Evolutionary conservation across 1,284 basidiomycete species (phyloP), one percentile per base, ranked within the genome.

Genomic region (Gomphus sp.): DNA sequence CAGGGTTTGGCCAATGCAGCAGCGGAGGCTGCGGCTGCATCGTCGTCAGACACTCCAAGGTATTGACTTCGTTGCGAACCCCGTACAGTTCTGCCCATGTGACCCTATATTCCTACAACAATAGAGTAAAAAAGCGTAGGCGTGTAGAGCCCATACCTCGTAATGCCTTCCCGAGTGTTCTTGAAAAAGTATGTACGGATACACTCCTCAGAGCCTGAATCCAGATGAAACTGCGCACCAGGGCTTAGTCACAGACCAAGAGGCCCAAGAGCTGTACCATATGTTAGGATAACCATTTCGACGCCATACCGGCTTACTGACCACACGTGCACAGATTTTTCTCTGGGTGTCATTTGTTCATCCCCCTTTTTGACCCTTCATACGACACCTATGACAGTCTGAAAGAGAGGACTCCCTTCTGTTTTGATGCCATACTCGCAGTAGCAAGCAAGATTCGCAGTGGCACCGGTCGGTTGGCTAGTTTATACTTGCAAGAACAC

Each of bases 1-100:
- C 90, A 96, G 68, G 91, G 92, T 2, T 76, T 96, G 49, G 93
- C 93, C 12, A 95, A 96, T 69, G 93, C 93, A 2, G 93, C 93
- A 4, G 93, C 91, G 28, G 92, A 94, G 70, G 90, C 93, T 2
- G 92, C 93, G 0, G 87, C 89, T 4, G 87, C 79, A 2, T 81
- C 89, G 2, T 77, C 75, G 14, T 59, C 71, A 6, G 67, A 71
- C 34, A 64, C 73, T 28, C 77, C 82, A 33, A 77, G 80, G 81
- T 81, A 47, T 41, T 39, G 34, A 31, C 41, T 16, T n/a, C 36
- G 36, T 34, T 34, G 33, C 43, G 18, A 41, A 7, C n/a, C 31
- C n/a, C 14, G 6, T 22, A 16, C 28, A 47, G 8, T 16, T n/a
- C 18, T 39, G 34, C 54, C 22, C 14, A 44, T 47, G 22, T 55